Evolutionary conservation across 2,329 filamentous ascomycete species (phyloP).

Genomic region (Knufia fluminis): DNA sequence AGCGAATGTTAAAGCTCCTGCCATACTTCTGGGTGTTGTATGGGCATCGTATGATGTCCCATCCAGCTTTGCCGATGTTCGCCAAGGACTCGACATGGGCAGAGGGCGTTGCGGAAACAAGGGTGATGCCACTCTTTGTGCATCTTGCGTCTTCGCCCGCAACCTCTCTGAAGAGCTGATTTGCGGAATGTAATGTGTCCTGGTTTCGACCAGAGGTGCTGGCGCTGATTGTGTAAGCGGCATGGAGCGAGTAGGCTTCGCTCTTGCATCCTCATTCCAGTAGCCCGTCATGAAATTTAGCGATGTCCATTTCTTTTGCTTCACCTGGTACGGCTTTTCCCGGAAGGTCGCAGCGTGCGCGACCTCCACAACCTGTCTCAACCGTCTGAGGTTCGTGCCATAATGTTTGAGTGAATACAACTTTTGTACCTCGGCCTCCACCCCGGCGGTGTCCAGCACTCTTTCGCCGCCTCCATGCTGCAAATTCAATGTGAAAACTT

Average conservation of each 20-base stretch:
- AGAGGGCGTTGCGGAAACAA: neutral
- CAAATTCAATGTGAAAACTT: neutral
- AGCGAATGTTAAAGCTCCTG: neutral
- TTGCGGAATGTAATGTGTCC: neutral
- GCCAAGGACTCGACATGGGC: neutral
- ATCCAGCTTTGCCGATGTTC: neutral
- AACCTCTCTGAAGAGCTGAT: neutral
- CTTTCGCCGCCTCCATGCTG: neutral
- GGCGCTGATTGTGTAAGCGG: neutral
- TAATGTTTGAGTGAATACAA: conserved; percentile 24
- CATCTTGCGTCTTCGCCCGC: neutral
- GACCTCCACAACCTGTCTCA: conserved; percentile 15
- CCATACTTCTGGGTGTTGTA: neutral
- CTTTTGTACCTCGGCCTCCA: conserved; percentile 19
- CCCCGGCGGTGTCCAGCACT: conserved; percentile 11
- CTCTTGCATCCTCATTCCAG: neutral
- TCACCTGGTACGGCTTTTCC: conserved; percentile 15
- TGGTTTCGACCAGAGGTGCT: neutral
- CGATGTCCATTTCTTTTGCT: neutral
- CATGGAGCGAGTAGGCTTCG: neutral
- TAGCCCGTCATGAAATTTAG: neutral
- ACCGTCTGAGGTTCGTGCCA: conserved; percentile 18
- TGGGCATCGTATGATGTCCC: neutral
- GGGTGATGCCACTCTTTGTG: neutral
- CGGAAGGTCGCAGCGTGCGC: conserved; percentile 21